phyloP scores from a whole-genome alignment of 169 alveolate genomes.

The Plasmodium knowlesi region DNA sequence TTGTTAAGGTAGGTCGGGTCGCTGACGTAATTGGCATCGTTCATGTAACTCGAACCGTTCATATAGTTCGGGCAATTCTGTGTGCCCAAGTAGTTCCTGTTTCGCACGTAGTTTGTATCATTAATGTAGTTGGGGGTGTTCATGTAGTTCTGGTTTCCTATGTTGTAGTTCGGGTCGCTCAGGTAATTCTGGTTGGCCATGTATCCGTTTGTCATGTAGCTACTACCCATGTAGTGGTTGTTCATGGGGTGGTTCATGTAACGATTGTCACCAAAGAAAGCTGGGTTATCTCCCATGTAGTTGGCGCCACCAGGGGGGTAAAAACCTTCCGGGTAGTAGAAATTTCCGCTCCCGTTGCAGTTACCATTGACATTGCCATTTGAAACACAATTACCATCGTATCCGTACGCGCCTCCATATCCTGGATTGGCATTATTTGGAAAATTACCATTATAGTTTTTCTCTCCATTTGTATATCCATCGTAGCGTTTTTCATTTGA shows the following conservation, averaged over 20 bases:
- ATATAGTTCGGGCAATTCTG: too few species aligned
- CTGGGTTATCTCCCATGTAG: constrained; percentile 26
- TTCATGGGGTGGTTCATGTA: constrained; percentile 33
- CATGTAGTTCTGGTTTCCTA: neutral
- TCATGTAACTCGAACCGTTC: neutral
- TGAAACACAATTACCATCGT: neutral
- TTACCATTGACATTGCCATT: neutral
- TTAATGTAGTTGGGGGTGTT: constrained; percentile 28
- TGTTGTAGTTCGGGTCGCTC: constrained; percentile 1
- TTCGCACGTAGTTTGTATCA: constrained; percentile 3
- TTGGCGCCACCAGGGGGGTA: constrained; percentile 16
- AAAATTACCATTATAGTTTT: constrained; percentile 23
- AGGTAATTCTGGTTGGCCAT: neutral
- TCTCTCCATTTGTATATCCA: constrained; percentile 26
- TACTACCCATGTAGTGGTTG: neutral
- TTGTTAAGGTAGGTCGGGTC: constrained; percentile 14
- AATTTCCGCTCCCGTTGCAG: neutral
- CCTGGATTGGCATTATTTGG: neutral
- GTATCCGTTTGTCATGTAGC: neutral
- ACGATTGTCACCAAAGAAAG: constrained; percentile 29
- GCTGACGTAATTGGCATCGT: constrained; percentile 19
- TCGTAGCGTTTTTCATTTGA: constrained; percentile 27
- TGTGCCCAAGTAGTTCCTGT: too few species aligned
- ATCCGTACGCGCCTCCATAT: neutral
- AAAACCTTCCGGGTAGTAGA: constrained; percentile 4